Evolutionary conservation across 106 monocot species (phyloP), one percentile per base, ranked within the genome.

Genomic region (Acorus calamus): DNA sequence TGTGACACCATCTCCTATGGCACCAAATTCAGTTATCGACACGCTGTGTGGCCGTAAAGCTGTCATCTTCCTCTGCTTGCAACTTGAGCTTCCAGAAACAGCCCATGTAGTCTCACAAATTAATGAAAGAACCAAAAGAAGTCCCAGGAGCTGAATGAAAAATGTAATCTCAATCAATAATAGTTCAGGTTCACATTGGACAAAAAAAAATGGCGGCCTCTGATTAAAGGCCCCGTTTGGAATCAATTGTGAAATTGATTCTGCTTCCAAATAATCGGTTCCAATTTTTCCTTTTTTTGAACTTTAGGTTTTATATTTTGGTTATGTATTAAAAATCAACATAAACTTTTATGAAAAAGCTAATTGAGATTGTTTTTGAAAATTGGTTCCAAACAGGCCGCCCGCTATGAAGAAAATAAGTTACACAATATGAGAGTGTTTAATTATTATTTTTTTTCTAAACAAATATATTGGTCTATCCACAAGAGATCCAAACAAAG

Each of bases 1-100:
- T 2, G 78, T 78, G 69, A 74, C 74, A 63, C 82, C 82, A 71
- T 82, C 82, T 58, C 82, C 82, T 49, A 82, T 74, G 6, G 82
- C 82, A 49, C 82, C 78, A 64, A 82, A 82, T 13, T 82, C 82
- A 2, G 82, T 82, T 54, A 78, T 66, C 3, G 69, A 69, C 47
- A 78, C 82, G 59, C 78, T 82, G 65, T 78, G 82, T 2, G 81
- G 81, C 10, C 81, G 59, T 43, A 49, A 59, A 46, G 41, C 64
- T 14, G 12, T 43, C 11, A 70, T 48, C 4, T 58, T 59, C 71
- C 67, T 67, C 47, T 66, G 46, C 52, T 74, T 67, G 78, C 70
- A 78, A 28, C 52, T 61, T n/a, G 61, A 60, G 55, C 65, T 60
- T 2, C 58, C 50, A 53, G 65, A 64, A 28, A 47, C 62, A 53